Conservation (phyloP, 2,329 filamentous ascomycete species). For the Talaromyces sp. region DNA sequence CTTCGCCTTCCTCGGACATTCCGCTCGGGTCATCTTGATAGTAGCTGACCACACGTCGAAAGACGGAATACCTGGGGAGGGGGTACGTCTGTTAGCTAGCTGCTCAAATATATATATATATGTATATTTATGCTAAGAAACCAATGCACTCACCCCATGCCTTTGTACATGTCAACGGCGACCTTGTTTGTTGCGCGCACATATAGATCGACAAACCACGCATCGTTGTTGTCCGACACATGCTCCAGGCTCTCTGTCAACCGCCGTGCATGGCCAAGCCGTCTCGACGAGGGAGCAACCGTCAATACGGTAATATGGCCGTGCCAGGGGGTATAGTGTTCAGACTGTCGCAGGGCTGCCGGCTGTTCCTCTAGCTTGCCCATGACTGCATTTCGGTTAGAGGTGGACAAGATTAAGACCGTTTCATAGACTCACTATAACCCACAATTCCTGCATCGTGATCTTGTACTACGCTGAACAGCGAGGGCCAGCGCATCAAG, state of each 20-base stretch:
- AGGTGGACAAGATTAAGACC: neutral
- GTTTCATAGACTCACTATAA: constrained; percentile 64
- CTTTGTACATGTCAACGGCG: constrained; percentile 83
- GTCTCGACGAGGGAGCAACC: constrained; percentile 78
- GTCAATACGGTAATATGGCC: constrained; percentile 96
- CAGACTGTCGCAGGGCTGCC: constrained; percentile 66
- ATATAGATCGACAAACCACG: constrained; percentile 95
- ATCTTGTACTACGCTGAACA: constrained; percentile 90
- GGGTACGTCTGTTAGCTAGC: neutral
- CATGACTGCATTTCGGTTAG: constrained; percentile 63
- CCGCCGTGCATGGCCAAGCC: constrained; percentile 80
- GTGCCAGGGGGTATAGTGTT: constrained; percentile 98
- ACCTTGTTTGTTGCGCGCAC: constrained; percentile 83
- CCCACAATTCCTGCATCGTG: constrained; percentile 83
- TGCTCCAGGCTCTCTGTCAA: constrained; percentile 76
- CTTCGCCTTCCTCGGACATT: constrained; percentile 59
- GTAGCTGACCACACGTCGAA: constrained; percentile 81
- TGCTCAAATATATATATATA: neutral
- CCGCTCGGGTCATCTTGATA: constrained; percentile 79
- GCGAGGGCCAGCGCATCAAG: constrained; percentile 88
- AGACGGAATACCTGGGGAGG: constrained; percentile 66
- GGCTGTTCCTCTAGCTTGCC: constrained; percentile 91
- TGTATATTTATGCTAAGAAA: neutral
- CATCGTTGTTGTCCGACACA: constrained; percentile 74
- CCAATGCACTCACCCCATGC: constrained; percentile 62